Evolutionary conservation across 225 moss, liverwort and hornwort species (phyloP).

Genomic region (Bryum argenteum): DNA sequence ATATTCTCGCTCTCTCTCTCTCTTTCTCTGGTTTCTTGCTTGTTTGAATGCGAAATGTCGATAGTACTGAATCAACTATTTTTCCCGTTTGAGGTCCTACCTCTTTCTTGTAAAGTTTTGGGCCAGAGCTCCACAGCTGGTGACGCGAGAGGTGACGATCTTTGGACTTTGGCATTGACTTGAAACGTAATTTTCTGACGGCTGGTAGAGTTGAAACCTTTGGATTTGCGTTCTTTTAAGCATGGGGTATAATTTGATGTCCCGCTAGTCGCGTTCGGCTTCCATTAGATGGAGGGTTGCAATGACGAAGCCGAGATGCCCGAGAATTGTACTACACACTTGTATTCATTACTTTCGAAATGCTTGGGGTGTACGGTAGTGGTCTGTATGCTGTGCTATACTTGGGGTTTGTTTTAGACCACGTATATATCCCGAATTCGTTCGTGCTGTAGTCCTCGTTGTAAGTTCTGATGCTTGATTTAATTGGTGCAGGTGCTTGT

Average conservation of each 20-base stretch:
- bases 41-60: not conserved
- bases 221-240: too few species aligned
- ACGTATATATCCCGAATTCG: not conserved
- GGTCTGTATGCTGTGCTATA: not conserved
- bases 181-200: too few species aligned
- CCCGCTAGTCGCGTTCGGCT: too few species aligned
- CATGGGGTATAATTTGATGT: too few species aligned
- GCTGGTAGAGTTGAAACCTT: too few species aligned
- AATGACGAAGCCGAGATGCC: too few species aligned
- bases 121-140: not conserved
- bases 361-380: not conserved
- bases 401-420: too few species aligned
- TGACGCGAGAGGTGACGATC: too few species aligned
- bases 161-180: too few species aligned
- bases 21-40: not conserved
- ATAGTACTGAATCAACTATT: not conserved
- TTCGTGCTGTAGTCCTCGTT: not conserved
- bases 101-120: not conserved
- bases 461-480: not conserved
- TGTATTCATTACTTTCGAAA: too few species aligned
- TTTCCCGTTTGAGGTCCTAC: not conserved
- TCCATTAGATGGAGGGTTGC: too few species aligned
- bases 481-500: not conserved
- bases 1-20: constrained; percentile 9
- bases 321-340: too few species aligned